Percentiles rank a stretch among this genome's conserved stretches.
These are phyloP conservation scores for Crassisporium funariophilum DNA, from an alignment of 768 basidiomycete genomes.

Conservation along the genomic window DNA sequence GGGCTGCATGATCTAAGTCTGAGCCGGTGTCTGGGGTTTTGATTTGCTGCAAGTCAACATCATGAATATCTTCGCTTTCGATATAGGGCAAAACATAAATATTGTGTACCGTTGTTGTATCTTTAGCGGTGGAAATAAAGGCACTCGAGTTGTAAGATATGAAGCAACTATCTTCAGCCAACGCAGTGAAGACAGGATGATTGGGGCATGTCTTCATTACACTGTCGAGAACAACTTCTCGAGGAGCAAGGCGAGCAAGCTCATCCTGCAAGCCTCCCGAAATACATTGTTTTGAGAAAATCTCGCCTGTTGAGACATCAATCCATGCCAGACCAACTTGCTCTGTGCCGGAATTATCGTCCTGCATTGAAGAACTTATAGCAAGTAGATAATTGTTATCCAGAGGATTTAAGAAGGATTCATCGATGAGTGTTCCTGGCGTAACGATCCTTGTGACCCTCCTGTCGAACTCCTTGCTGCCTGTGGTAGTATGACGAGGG, in stretches of 20 bases:
- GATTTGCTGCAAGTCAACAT: no score
- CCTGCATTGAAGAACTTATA: constrained; percentile 31
- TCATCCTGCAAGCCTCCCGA: constrained; percentile 72
- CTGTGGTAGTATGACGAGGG: constrained; percentile 45
- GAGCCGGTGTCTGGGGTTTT: no score
- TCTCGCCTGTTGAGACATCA: constrained; percentile 93
- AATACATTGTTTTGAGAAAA: constrained; percentile 70
- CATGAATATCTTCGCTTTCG: not conserved
- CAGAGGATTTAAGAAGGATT: constrained; percentile 80
- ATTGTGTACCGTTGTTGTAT: not conserved
- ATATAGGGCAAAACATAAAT: not conserved
- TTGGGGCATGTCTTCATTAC: constrained; percentile 34
- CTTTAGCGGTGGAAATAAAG: not conserved
- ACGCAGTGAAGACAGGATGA: constrained; percentile 49
- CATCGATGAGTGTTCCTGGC: constrained; percentile 93
- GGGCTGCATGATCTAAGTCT: not conserved
- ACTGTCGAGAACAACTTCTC: constrained; percentile 74
- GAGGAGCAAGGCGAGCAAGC: constrained; percentile 76
- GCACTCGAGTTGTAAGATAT: constrained; percentile 47
- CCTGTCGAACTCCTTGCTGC: constrained; percentile 70
- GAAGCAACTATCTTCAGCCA: constrained; percentile 58
- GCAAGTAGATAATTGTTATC: constrained; percentile 92
- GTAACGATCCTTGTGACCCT: constrained; percentile 87
- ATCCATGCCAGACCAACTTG: constrained; percentile 86
- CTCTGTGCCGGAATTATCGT: constrained; percentile 11